phyloP scores from a whole-genome alignment of 345 rosid species.

The Abelmoschus esculentus region DNA sequence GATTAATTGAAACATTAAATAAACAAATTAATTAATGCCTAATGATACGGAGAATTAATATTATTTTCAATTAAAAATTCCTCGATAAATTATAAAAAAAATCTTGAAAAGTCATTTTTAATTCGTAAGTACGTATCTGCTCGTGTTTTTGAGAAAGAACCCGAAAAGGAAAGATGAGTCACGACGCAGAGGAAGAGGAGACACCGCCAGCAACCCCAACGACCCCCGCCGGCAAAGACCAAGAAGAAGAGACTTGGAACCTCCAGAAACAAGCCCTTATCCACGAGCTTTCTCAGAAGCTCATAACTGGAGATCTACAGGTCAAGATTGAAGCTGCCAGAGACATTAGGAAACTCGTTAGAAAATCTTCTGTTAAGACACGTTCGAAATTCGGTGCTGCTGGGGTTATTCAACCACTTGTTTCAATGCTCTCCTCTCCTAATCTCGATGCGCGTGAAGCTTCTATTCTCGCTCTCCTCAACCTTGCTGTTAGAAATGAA shows the following conservation, averaged over 20 bases:
- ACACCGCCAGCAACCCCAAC: slow-evolving; percentile 11
- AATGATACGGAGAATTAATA: too few relatives aligned
- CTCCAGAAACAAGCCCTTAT: slow-evolving; percentile 39
- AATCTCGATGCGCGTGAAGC: slow-evolving; percentile 56
- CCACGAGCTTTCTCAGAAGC: slow-evolving; percentile 38
- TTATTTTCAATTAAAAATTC: too few relatives aligned
- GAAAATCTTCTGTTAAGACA: slow-evolving; percentile 48
- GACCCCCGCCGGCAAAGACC: slow-evolving; percentile 15
- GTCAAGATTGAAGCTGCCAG: slow-evolving; percentile 60
- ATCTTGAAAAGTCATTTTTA: too few relatives aligned
- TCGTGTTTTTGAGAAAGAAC: background rate
- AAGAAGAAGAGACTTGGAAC: slow-evolving; percentile 40
- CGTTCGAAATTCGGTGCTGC: slow-evolving; percentile 64
- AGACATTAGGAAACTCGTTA: slow-evolving; percentile 44
- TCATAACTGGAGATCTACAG: slow-evolving; percentile 51
- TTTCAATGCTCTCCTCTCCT: slow-evolving; percentile 52
- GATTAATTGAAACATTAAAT: too few relatives aligned
- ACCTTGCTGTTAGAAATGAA: slow-evolving; percentile 66
- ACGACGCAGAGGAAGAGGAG: slow-evolving; percentile 24
- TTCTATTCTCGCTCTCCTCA: slow-evolving; percentile 73
- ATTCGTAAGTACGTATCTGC: too few relatives aligned
- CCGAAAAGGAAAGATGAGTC: slow-evolving; percentile 17
- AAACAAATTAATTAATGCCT: too few relatives aligned
- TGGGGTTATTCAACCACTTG: slow-evolving; percentile 64
- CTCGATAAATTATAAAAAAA: too few relatives aligned